Conservation (phyloP, 2,329 filamentous ascomycete genomes). For the Calonectria fujianensis region DNA sequence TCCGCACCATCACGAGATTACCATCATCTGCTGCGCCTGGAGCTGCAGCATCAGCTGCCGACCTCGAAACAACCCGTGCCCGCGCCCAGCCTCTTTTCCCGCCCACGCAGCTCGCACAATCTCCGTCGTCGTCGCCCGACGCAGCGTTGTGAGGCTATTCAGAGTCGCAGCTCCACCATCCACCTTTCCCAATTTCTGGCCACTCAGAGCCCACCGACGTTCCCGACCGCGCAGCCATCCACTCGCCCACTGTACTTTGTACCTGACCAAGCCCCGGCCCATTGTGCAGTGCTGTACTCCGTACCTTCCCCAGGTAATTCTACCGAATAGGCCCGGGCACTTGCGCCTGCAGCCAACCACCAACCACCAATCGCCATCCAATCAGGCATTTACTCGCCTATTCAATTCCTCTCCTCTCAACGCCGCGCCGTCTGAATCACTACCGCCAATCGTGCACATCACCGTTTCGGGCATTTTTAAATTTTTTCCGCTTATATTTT, state of each 20-base stretch:
- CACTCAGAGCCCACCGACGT: conserved; percentile 52
- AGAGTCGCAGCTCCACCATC: conserved; percentile 55
- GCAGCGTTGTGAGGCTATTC: conserved; percentile 64
- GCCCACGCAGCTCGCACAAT: conserved; percentile 33
- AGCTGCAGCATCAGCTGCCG: conserved; percentile 56
- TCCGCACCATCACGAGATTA: conserved; percentile 61
- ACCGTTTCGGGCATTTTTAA: conserved; percentile 9
- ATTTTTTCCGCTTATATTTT: neutral
- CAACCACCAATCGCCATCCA: conserved; percentile 29
- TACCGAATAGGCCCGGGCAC: conserved; percentile 31
- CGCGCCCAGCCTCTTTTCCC: conserved; percentile 49
- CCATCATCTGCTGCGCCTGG: conserved; percentile 59
- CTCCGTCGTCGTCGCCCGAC: conserved; percentile 48
- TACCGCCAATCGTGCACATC: conserved; percentile 7
- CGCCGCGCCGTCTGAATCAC: conserved; percentile 29
- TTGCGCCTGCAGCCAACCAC: conserved; percentile 39
- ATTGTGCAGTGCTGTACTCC: conserved; percentile 37
- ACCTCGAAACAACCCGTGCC: conserved; percentile 48
- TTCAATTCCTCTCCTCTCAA: conserved; percentile 21
- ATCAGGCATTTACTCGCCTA: conserved; percentile 28
- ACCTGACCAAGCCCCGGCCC: conserved; percentile 37
- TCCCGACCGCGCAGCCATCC: conserved; percentile 43
- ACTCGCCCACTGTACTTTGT: conserved; percentile 39
- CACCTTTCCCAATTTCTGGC: conserved; percentile 50
- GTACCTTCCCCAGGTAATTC: conserved; percentile 43